These are phyloP conservation scores for Ophioceras dolichostomum DNA, from an alignment of 2,329 filamentous ascomycete species.

Conservation along the genomic window DNA sequence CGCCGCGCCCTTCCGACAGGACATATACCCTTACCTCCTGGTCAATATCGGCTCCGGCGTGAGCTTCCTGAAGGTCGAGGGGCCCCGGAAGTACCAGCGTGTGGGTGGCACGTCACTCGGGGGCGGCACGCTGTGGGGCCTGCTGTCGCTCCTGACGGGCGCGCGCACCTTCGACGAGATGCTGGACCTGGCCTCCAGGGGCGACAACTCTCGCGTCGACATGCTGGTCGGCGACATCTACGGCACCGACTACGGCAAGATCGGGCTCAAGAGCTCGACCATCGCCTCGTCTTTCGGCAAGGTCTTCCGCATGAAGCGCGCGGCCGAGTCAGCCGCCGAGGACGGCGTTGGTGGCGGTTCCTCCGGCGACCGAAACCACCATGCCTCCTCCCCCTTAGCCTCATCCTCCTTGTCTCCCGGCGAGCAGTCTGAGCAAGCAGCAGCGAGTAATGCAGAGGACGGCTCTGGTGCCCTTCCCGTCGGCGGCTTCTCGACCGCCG, in stretches of 20 bases:
- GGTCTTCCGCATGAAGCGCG: constrained; percentile 83
- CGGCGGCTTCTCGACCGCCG: constrained; percentile 59
- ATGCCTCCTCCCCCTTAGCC: neutral
- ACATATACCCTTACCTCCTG: constrained; percentile 88
- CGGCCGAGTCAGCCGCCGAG: constrained; percentile 68
- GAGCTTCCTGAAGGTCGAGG: constrained; percentile 93
- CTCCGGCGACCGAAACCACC: neutral
- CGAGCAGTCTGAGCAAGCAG: too few species aligned
- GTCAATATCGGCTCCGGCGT: constrained; percentile 98
- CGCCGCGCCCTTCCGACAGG: constrained; percentile 46
- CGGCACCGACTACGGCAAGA: constrained; percentile 89
- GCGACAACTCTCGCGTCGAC: constrained; percentile 88
- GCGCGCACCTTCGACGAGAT: constrained; percentile 95
- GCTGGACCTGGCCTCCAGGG: constrained; percentile 79
- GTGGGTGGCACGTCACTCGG: constrained; percentile 92
- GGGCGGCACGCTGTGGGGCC: constrained; percentile 93
- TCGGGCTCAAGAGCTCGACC: constrained; percentile 87
- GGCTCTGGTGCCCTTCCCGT: too few species aligned
- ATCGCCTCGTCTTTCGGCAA: constrained; percentile 97
- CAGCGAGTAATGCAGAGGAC: constrained; percentile 8
- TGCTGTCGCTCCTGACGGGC: constrained; percentile 85
- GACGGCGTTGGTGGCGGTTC: constrained; percentile 44
- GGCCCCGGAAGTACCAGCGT: constrained; percentile 73
- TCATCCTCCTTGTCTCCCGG: too few species aligned
- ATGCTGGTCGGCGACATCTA: constrained; percentile 98